These are phyloP conservation scores for Shiraia sp. DNA, from an alignment of 2,329 filamentous ascomycete genomes.

Conservation along the genomic window DNA sequence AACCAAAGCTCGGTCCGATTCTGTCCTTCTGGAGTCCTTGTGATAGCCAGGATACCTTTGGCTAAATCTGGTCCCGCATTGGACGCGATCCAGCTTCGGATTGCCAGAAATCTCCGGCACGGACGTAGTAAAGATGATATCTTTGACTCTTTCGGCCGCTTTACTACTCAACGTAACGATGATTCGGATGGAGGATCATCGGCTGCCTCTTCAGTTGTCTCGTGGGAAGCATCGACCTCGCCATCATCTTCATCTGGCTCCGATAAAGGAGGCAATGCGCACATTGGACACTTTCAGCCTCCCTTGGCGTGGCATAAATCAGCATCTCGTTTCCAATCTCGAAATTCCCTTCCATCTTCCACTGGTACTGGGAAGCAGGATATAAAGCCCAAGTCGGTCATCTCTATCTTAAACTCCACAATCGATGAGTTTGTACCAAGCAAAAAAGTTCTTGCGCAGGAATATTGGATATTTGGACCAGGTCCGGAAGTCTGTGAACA, in stretches of 20 bases:
- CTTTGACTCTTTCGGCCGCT: constrained; percentile 66
- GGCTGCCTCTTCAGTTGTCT: constrained; percentile 31
- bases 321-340: constrained; percentile 59
- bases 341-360: constrained; percentile 49
- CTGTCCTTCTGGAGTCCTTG: constrained; percentile 59
- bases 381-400: constrained; percentile 64
- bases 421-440: constrained; percentile 74
- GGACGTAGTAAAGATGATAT: constrained; percentile 51
- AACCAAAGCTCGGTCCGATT: constrained; percentile 63
- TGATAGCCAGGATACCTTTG: constrained; percentile 53
- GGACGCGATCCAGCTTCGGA: constrained; percentile 27
- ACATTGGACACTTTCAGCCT: constrained; percentile 52
- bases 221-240: constrained; percentile 44
- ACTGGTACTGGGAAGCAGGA: constrained; percentile 33
- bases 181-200: constrained; percentile 31
- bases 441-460: constrained; percentile 73
- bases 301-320: constrained; percentile 57
- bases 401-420: constrained; percentile 68
- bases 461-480: constrained; percentile 84
- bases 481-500: constrained; percentile 80
- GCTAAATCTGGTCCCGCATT: constrained; percentile 36
- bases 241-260: constrained; percentile 43
- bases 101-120: constrained; percentile 30
- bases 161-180: constrained; percentile 21
- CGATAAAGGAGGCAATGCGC: constrained; percentile 45